Evolutionary conservation across 2,329 filamentous ascomycete genomes (phyloP), one percentile per base, ranked within the genome.

Genomic region (Fusarium sp.): DNA sequence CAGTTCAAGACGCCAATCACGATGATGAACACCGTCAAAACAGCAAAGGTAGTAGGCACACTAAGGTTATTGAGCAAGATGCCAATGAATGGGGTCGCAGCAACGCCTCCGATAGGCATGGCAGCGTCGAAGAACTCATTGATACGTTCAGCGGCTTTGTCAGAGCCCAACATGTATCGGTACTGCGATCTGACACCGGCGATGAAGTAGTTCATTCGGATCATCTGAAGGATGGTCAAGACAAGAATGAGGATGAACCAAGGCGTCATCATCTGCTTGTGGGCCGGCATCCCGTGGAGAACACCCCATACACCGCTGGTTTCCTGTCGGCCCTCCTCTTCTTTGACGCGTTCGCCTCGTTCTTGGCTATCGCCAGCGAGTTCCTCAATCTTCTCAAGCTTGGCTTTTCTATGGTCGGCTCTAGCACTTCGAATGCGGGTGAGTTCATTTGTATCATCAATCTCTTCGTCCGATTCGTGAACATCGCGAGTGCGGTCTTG

Each of bases 161-260:
- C 84, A 1, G 87, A 88, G n/a, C 84, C 84, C 6, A 95, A 85
- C 59, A 95, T 87, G 76, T 89, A 92, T 8, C 87, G 86, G 79
- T 94, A 94, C 80, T 95, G 93, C 5, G 90, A 86, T 11, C 90
- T 85, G 56, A 93, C 88, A 3, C 91, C 93, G 2, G 92, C 91
- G 56, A 94, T 91, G 76, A 80, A 80, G 80, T 93, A 93, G 81
- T 94, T 94, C 88, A 94, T 94, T 12, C 89, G 85, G 35, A 89
- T 83, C 87, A 90, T 90, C 75, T 89, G 87, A 6, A 89, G 77
- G 3, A 89, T 82, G 0, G 84, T 94, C 77, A 94, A 89, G 9
- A 91, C 77, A 1, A 92, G 87, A 56, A 94, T 90, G n/a, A 94
- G 86, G 18, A 91, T 83, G 80, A 93, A 94, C 91, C 92, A 94